Conservation (phyloP, 2,329 filamentous ascomycete genomes). For the Monilinia aucupariae region DNA sequence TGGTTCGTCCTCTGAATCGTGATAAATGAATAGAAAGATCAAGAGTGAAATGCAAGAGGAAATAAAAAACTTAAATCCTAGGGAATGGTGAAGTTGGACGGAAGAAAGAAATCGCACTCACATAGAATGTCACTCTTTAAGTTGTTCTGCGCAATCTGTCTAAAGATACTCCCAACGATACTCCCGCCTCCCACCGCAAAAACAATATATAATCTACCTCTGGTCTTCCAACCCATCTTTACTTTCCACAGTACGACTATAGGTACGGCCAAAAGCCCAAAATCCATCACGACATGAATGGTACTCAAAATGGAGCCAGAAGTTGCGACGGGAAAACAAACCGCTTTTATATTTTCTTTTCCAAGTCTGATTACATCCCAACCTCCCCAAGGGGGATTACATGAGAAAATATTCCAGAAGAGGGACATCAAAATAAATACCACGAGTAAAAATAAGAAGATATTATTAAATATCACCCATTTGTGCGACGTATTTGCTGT, state of each 20-base stretch:
- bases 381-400: slow-evolving; percentile 5
- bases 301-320: slow-evolving; percentile 30
- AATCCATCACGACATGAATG: slow-evolving; percentile 37
- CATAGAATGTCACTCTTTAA: slow-evolving; percentile 9
- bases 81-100: no score
- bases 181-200: slow-evolving; percentile 35
- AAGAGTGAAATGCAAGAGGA: no score
- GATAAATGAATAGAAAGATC: no score
- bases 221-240: slow-evolving; percentile 32
- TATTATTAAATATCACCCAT: slow-evolving; percentile 34
- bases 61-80: no score
- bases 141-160: slow-evolving; percentile 27
- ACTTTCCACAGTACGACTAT: slow-evolving; percentile 37
- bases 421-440: slow-evolving; percentile 2
- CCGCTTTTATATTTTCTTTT: not conserved
- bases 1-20: not conserved
- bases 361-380: slow-evolving; percentile 10
- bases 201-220: slow-evolving; percentile 34
- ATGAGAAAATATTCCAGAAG: slow-evolving; percentile 9
- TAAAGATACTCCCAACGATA: slow-evolving; percentile 34
- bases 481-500: slow-evolving; percentile 31
- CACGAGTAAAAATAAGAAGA: slow-evolving; percentile 24
- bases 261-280: slow-evolving; percentile 35
- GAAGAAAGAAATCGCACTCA: not conserved
- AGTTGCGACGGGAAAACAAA: slow-evolving; percentile 12